Evolutionary conservation across 192 early-diverging fungal genomes (phyloP).

Genomic region (Linnemannia zychae): DNA sequence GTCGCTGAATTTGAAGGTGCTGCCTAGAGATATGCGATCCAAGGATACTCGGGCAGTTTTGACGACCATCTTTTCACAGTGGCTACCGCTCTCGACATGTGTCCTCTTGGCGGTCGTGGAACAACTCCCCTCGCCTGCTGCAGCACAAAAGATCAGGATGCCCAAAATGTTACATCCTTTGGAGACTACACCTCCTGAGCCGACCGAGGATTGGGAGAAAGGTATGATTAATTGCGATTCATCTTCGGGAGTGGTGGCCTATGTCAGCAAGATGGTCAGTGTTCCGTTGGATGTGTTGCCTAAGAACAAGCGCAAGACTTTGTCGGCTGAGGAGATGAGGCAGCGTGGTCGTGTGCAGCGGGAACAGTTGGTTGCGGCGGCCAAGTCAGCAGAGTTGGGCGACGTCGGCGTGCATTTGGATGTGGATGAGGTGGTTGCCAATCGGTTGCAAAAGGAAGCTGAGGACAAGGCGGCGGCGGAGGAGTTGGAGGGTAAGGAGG

Average conservation of each 20-base stretch:
- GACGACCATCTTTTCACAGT: constrained; percentile 90
- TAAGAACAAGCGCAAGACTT: constrained; percentile 73
- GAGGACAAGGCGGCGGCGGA: constrained; percentile 53
- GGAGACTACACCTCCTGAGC: constrained; percentile 58
- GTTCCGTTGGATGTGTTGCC: constrained; percentile 84
- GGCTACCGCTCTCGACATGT: constrained; percentile 93
- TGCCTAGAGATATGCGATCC: constrained; percentile 89
- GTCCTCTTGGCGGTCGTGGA: constrained; percentile 91
- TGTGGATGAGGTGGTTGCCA: constrained; percentile 45
- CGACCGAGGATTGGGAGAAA: constrained; percentile 72
- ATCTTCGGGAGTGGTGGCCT: constrained; percentile 81
- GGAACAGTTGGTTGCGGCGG: constrained; percentile 49
- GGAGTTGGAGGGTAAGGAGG: constrained; percentile 69
- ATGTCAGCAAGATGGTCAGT: constrained; percentile 95
- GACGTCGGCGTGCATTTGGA: constrained; percentile 26
- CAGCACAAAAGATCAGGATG: constrained; percentile 84
- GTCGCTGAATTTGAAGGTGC: constrained; percentile 88
- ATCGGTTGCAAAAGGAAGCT: constrained; percentile 28
- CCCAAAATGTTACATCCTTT: constrained; percentile 81
- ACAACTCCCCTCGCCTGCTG: constrained; percentile 87
- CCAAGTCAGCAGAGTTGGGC: constrained; percentile 57
- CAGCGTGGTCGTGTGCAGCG: constrained; percentile 74
- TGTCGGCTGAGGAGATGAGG: constrained; percentile 92
- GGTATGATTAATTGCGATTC: constrained; percentile 84
- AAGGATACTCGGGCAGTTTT: constrained; percentile 85